Conservation (phyloP, 768 basidiomycete genomes). For the Boletales sp. region DNA sequence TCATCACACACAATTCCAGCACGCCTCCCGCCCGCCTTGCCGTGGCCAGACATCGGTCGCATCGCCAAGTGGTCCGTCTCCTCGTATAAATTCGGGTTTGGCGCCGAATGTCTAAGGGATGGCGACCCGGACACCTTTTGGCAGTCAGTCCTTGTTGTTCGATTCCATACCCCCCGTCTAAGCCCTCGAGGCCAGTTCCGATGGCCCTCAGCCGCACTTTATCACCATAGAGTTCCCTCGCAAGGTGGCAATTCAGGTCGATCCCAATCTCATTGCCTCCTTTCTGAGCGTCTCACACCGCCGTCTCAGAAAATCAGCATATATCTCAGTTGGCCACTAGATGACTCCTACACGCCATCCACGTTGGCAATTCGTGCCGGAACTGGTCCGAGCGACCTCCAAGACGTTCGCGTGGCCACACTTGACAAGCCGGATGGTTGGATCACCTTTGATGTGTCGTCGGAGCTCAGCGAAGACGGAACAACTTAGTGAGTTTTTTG, state of each 20-base stretch:
- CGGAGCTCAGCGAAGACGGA: constrained; percentile 74
- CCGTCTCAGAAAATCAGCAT: constrained; percentile 76
- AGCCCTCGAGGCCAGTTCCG: constrained; percentile 49
- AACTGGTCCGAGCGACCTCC: constrained; percentile 85
- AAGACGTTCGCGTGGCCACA: constrained; percentile 83
- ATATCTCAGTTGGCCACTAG: constrained; percentile 72
- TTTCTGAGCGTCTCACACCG: constrained; percentile 1
- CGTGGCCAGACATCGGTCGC: constrained; percentile 82
- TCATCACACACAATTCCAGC: constrained; percentile 7
- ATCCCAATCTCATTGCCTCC: not conserved
- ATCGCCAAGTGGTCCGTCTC: constrained; percentile 96
- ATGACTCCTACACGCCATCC: constrained; percentile 97
- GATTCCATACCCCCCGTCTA: not conserved
- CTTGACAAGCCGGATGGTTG: constrained; percentile 93
- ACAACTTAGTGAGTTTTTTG: constrained; percentile 63
- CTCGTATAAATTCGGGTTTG: constrained; percentile 94
- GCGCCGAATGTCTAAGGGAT: constrained; percentile 87
- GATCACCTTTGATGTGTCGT: constrained; percentile 83
- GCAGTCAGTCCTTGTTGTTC: constrained; percentile 68
- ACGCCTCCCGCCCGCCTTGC: constrained; percentile 49
- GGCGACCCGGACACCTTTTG: constrained; percentile 91
- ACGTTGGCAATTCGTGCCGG: constrained; percentile 89
- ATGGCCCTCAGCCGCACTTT: constrained; percentile 96
- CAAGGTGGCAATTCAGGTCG: constrained; percentile 83
- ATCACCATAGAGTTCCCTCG: constrained; percentile 92